These are phyloP conservation scores for Zymoseptoria tritici DNA, from an alignment of 2,329 filamentous ascomycete genomes.

Conservation along the genomic window DNA sequence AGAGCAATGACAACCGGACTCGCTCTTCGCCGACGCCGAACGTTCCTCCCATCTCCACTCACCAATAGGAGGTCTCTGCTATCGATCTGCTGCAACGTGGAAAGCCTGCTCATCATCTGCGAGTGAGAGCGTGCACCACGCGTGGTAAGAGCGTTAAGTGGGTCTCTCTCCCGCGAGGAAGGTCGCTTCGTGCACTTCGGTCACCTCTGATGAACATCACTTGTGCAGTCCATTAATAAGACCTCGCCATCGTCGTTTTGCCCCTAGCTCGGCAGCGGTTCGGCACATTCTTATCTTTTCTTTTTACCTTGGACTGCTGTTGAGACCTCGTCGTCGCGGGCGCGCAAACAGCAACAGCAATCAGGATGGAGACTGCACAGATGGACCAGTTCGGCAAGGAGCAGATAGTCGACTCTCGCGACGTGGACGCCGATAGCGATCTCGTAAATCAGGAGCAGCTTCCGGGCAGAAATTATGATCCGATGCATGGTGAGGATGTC, in stretches of 20 bases:
- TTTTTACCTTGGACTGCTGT: neutral
- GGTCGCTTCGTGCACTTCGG: neutral
- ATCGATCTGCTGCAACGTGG: neutral
- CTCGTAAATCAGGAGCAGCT: conserved; percentile 8
- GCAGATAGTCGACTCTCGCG: conserved; percentile 7
- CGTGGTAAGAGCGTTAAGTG: neutral
- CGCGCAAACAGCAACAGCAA: neutral
- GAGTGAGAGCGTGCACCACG: neutral
- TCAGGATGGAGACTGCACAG: conserved; percentile 12
- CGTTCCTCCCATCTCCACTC: neutral
- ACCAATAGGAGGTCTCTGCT: neutral
- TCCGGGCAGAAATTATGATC: conserved; percentile 16
- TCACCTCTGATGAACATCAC: neutral
- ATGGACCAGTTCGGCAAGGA: conserved; percentile 11
- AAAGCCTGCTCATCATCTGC: neutral
- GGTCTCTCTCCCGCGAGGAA: neutral
- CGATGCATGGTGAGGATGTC: conserved; percentile 11
- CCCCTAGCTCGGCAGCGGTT: neutral
- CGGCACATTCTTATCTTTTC: neutral
- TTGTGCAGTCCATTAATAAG: neutral
- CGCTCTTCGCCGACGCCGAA: neutral
- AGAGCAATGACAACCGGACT: neutral
- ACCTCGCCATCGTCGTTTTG: neutral
- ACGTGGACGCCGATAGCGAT: conserved; percentile 11
- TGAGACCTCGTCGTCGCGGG: neutral